phyloP scores from a whole-genome alignment of 306 rosid genomes.

The Hippophae gyantsensis region DNA sequence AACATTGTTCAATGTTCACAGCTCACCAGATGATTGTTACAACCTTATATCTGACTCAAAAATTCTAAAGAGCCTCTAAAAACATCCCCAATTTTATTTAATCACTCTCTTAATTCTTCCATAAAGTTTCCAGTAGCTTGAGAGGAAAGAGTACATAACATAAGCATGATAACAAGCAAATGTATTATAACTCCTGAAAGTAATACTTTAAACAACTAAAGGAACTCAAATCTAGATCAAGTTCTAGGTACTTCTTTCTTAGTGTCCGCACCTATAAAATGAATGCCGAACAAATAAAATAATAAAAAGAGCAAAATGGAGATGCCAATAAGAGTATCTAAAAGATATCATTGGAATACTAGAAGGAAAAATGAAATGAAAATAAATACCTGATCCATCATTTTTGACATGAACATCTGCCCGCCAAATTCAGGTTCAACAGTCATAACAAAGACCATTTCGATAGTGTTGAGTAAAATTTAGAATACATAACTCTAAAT shows the following conservation, averaged over 20 bases:
- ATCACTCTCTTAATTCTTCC: no score
- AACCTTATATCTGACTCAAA: no score
- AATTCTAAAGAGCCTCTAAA: no score
- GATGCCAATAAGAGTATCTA: constrained; percentile 9
- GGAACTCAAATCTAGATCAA: constrained; percentile 67
- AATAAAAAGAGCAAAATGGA: background rate
- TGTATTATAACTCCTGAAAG: background rate
- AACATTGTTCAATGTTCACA: no score
- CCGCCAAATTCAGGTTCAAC: constrained; percentile 99
- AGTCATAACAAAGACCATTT: constrained; percentile 98
- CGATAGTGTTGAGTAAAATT: no score
- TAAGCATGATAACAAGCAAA: constrained; percentile 8
- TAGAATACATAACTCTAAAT: no score
- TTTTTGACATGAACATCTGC: constrained; percentile 84
- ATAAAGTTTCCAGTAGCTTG: no score
- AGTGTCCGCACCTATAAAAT: constrained; percentile 55
- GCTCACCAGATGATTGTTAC: no score
- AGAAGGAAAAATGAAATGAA: constrained; percentile 8
- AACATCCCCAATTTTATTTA: no score
- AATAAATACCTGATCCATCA: constrained; percentile 67
- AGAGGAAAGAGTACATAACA: background rate
- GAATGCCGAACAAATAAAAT: constrained; percentile 1
- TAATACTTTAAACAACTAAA: constrained; percentile 8
- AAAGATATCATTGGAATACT: background rate
- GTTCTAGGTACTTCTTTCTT: constrained; percentile 82